Base-by-base conservation (phyloP, 768 basidiomycete genomes). In the Tulasnella sp. region DNA sequence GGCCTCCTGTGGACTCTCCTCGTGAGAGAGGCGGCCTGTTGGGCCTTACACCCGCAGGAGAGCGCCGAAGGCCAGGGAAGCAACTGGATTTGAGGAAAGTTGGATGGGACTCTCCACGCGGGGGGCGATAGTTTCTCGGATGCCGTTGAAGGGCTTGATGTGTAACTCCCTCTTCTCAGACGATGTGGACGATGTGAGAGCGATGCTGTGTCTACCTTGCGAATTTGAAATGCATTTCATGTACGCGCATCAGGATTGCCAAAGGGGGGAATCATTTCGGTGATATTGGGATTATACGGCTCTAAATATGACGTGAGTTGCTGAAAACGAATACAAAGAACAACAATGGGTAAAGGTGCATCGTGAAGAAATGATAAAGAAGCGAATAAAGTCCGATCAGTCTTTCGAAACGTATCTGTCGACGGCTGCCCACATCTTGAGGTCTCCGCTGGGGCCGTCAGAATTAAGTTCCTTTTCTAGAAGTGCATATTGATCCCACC, bases 31-130 rank as follows among this genome's bases (percentile, higher is more conserved):
- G 77, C 5, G 54, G 60, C 18, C 50, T 42, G 28, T 37, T 42
- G 77, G 60, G 40, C 40, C 37, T 41, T 4, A 64, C 54, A 3
- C 54, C 77, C 7, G n/a, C 18, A 3, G 34, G 54, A 37, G 24
- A 50, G 12, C 78, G 48, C 20, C 40, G 50, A 80, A 34, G 81
- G 42, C 78, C 37, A 12, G 48, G 81, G 48, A 78, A 69, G 80
- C 14, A 79, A 46, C 31, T 81, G 69, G 80, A 81, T 72, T 58
- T 82, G 34, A 72, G 81, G 14, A 82, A 82, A 41, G 81, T 82
- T 40, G 80, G 82, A 41, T 80, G 81, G 82, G 74, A 75, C 74
- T 75, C 79, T 41, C 72, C 72, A 48, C 42, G 74, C 42, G 74
- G 42, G 42, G 28, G 50, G 14, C 12, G 77, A 46, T 78, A 48